Conservation (phyloP, 2,329 filamentous ascomycete species). For the Juglanconis juglandina region DNA sequence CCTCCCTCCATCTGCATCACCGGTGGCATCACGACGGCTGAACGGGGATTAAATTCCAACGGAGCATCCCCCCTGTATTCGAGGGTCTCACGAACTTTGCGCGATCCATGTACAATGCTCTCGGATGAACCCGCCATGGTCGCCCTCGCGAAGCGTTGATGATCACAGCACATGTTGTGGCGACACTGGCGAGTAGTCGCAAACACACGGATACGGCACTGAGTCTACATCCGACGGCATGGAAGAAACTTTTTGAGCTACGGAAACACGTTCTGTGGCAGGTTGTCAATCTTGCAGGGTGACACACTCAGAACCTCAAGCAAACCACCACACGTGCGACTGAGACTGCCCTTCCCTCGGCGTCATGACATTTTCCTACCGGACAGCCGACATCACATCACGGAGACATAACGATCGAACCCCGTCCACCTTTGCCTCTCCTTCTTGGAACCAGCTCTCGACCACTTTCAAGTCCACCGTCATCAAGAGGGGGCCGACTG, state of each 20-base stretch:
- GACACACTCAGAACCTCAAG: conserved; percentile 1
- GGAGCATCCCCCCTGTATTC: too few relatives aligned
- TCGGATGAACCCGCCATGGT: neutral
- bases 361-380: neutral
- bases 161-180: neutral
- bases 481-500: neutral
- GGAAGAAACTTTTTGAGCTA: neutral
- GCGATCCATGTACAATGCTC: neutral
- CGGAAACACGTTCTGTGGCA: conserved; percentile 3
- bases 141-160: neutral
- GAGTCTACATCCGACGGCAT: conserved; percentile 3
- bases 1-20: too few relatives aligned
- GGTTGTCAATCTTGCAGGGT: neutral
- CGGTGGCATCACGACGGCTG: too few relatives aligned
- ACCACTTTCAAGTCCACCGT: too few relatives aligned
- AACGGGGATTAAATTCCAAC: too few relatives aligned
- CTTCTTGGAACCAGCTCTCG: neutral
- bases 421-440: neutral
- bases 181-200: neutral
- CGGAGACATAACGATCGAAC: neutral
- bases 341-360: too few relatives aligned
- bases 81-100: neutral
- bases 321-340: conserved; percentile 14
- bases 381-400: neutral
- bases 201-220: conserved; percentile 6